These are phyloP conservation scores for Diaporthe ilicicola DNA, from an alignment of 2,329 filamentous ascomycete genomes.

Conservation along the genomic window DNA sequence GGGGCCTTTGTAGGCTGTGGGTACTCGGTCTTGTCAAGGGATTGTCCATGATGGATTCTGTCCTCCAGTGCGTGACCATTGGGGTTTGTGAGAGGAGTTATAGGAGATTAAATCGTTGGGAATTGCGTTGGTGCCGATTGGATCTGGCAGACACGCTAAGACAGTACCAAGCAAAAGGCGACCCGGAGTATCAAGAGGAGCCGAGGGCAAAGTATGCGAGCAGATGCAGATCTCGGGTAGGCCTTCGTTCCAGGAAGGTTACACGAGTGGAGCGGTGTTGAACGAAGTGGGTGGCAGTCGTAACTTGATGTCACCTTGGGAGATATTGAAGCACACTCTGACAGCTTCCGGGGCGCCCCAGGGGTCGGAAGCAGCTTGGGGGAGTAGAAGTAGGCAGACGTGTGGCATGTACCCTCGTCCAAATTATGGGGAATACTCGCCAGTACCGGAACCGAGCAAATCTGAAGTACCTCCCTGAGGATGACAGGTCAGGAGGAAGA, in stretches of 20 bases:
- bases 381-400: conserved; percentile 23
- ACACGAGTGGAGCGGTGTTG: conserved; percentile 17
- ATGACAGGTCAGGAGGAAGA: conserved; percentile 7
- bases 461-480: conserved; percentile 20
- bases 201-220: conserved; percentile 17
- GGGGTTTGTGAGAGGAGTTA: conserved; percentile 22
- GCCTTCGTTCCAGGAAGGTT: conserved; percentile 15
- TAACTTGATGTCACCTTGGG: conserved; percentile 21
- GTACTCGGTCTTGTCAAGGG: conserved; percentile 39
- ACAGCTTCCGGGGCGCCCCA: background rate
- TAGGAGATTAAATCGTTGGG: conserved; percentile 1
- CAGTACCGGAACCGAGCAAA: conserved; percentile 14
- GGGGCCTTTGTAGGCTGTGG: conserved; percentile 45
- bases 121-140: conserved; percentile 10
- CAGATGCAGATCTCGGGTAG: conserved; percentile 16
- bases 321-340: conserved; percentile 5
- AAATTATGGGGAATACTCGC: conserved; percentile 12
- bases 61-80: conserved; percentile 38
- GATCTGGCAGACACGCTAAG: conserved; percentile 20
- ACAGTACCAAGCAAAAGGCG: conserved; percentile 11
- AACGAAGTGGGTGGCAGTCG: conserved; percentile 10
- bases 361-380: background rate
- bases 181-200: background rate
- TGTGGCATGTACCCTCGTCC: conserved; percentile 16
- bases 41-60: conserved; percentile 41